Evolutionary conservation across 2,329 filamentous ascomycete species (phyloP).

Genomic region (Calycina herbarum): DNA sequence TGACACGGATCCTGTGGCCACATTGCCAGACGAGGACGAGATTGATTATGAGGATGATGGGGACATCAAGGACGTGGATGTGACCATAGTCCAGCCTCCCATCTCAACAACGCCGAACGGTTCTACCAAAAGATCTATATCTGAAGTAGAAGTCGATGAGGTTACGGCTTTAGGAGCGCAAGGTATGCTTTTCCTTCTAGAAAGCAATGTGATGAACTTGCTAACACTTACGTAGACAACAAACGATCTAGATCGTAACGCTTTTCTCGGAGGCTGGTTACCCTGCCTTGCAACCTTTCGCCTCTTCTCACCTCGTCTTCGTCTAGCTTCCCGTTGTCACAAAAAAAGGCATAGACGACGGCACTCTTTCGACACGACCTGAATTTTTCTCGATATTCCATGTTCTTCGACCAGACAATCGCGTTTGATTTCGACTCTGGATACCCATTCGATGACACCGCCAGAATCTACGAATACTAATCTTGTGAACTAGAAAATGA

Average conservation of each 20-base stretch:
- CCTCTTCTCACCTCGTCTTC: constrained; percentile 9
- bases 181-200: constrained; percentile 26
- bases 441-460: constrained; percentile 8
- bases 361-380: neutral
- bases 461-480: constrained; percentile 22
- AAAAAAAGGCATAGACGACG: neutral
- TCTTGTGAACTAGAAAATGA: constrained; percentile 21
- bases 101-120: constrained; percentile 23
- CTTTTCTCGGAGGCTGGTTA: neutral
- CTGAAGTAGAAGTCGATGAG: constrained; percentile 21
- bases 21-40: constrained; percentile 30
- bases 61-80: constrained; percentile 17
- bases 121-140: constrained; percentile 31
- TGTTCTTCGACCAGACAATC: neutral
- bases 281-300: neutral
- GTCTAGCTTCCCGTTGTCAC: neutral
- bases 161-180: constrained; percentile 20
- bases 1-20: neutral
- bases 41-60: constrained; percentile 35
- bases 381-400: neutral
- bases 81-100: constrained; percentile 7
- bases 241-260: constrained; percentile 37
- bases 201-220: neutral
- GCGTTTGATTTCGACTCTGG: constrained; percentile 1
- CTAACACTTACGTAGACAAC: constrained; percentile 33